Evolutionary conservation across 306 rosid species (phyloP), one percentile per base, ranked within the genome.

Genomic region (Vachellia collinsii): DNA sequence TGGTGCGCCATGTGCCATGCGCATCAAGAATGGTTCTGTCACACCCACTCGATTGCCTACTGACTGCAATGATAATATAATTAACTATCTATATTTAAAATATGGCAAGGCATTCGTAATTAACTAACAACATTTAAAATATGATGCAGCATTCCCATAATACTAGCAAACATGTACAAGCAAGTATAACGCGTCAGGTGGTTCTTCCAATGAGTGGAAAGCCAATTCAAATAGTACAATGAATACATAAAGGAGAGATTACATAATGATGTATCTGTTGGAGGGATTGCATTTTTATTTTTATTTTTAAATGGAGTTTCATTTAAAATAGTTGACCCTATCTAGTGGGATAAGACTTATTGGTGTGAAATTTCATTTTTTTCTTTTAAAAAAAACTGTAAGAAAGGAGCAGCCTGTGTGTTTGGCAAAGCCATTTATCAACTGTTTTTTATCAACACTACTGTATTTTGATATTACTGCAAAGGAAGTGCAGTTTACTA

Each of bases 1-100:
- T 22, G 99, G 97, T 82, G 91, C 98, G 3, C 99, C 99, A 85
- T 95, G 99, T 69, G 99, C 97, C 97, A 88, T 93, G 78, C 83
- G 93, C 99, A 95, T 95, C 86, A 95, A 79, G 86, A 90, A 91
- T 54, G 98, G 98, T 84, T 95, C 99, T 56, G 90, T 85, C 46
- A 93, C 98, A 70, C 99, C 99, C 82, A 95, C 93, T 71, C 97
- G 93, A 87, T 89, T 83, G 76, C 98, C 99, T 76, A 95, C 99
- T 46, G 97, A 90, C 99, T 95, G 90, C 85, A 88, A 36, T 77
- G 73, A 78, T 46, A 79, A 36, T 71, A 86, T 47, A 63, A 63
- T 76, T 22, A 56, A n/a, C 63, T 38, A 73, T 61, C 34, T 61
- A 63, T 42, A 37, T 78, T 80, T 62, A 69, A 59, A 80, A 78